phyloP scores from a whole-genome alignment of 441 rosid species.

The Adansonia gregorii region DNA sequence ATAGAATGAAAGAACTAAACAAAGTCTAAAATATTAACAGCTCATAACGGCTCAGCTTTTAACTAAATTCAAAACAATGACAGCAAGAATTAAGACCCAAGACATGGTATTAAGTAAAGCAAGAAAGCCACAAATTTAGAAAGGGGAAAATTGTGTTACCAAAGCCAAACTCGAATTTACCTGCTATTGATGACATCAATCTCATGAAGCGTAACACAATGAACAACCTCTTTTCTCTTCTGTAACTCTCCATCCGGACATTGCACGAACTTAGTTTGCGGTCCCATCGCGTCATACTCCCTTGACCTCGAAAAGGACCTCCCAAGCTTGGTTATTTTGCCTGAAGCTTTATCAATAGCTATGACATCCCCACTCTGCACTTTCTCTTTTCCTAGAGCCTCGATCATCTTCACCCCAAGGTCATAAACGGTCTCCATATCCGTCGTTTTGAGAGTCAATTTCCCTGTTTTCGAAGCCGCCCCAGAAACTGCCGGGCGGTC shows the following conservation, averaged over 20 bases:
- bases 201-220: conserved; percentile 94
- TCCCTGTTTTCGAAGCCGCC: conserved; percentile 82
- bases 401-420: conserved; percentile 91
- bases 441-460: conserved; percentile 85
- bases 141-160: too few species aligned
- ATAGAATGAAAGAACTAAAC: neutral
- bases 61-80: neutral
- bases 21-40: neutral
- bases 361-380: conserved; percentile 95
- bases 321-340: conserved; percentile 86
- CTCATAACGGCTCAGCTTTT: neutral
- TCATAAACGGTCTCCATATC: conserved; percentile 96
- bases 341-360: conserved; percentile 85
- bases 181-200: conserved; percentile 98
- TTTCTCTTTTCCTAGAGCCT: conserved; percentile 81
- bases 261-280: conserved; percentile 90
- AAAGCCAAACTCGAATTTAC: conserved; percentile 36
- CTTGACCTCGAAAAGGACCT: conserved; percentile 88
- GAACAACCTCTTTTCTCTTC: conserved; percentile 95
- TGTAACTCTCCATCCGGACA: conserved; percentile 97
- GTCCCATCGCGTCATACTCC: conserved; percentile 95
- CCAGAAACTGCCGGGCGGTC: conserved; percentile 86
- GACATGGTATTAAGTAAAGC: too few species aligned
- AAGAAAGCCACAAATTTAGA: too few species aligned
- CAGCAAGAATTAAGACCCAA: neutral